Evolutionary conservation across 768 basidiomycete genomes (phyloP), one percentile per base, ranked within the genome.

Genomic region (Lactifluus subvellereus): DNA sequence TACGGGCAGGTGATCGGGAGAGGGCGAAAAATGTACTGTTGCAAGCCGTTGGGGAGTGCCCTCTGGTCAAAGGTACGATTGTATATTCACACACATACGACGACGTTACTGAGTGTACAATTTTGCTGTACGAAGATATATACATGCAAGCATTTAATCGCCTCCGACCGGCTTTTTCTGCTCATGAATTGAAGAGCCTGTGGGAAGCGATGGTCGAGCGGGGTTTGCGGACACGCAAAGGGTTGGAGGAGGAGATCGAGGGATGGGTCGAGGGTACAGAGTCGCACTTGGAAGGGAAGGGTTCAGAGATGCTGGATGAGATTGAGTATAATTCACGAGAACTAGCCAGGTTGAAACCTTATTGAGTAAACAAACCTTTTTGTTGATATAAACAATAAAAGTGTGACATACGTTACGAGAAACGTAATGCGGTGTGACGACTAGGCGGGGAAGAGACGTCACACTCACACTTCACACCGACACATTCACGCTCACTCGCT

Each of bases 201-300:
- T 85, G 78, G 53, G 88, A 90, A 60, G 81, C 82, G 4, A 93
- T 93, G 91, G 86, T 79, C 6, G 91, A 92, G 71, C 75, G 88
- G 43, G 86, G 85, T 4, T 68, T 93, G 27, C 81, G 91, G 51
- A 74, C 88, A 71, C 78, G 86, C 49, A 72, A 74, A 54, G 85
- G 81, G 0, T 63, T 91, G 67, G 88, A 91, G 13, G 85, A 84
- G 68, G 75, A 74, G 52, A 49, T 84, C 45, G 79, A 77, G 22
- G 79, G 77, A 9, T 79, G 76, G 77, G 68, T 68, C 16, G 79
- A 77, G 42, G 76, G 27, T 61, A 47, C 54, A 48, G 66, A 60
- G 22, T 32, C 49, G 22, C 51, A 11, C 58, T 60, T 61, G 57
- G 59, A 57, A 35, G 63, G n/a, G 20, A 66, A 50, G 32, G 67